A percentile compares a stretch with the other conserved stretches of the same genome.
These are phyloP conservation scores for Akanthomyces uredinophilus DNA, from an alignment of 2,329 filamentous ascomycete species.

Conservation along the genomic window DNA sequence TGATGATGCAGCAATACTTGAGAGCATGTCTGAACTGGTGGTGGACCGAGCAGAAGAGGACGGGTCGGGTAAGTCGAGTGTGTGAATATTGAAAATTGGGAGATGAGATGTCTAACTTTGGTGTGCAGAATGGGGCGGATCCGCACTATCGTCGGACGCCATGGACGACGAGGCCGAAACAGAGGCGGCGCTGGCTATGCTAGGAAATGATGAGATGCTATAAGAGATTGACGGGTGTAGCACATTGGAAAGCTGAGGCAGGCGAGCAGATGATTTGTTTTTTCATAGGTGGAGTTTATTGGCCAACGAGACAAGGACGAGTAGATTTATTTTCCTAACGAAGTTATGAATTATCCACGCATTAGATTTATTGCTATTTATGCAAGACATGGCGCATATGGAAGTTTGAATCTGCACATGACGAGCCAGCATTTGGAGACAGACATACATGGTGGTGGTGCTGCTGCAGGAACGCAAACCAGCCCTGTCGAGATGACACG, in stretches of 20 bases:
- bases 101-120: background rate
- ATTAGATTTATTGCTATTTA: too few relatives aligned
- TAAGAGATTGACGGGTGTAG: background rate
- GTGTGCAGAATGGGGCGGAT: slow-evolving; percentile 50
- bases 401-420: background rate
- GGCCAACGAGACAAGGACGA: background rate
- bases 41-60: slow-evolving; percentile 56
- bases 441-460: too few relatives aligned
- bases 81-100: slow-evolving; percentile 9
- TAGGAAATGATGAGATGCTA: background rate
- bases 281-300: background rate
- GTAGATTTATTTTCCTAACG: background rate
- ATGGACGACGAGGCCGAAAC: slow-evolving; percentile 31
- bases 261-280: background rate
- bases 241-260: background rate
- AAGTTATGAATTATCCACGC: slow-evolving; percentile 6
- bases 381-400: background rate
- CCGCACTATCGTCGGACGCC: slow-evolving; percentile 49
- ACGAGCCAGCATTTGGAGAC: background rate
- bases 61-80: slow-evolving; percentile 47
- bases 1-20: slow-evolving; percentile 34
- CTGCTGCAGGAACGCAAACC: background rate
- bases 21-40: slow-evolving; percentile 48
- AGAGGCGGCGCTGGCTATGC: background rate
- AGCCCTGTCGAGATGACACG: background rate